phyloP scores from a whole-genome alignment of 768 basidiomycete species.

The Galerina marginata region DNA sequence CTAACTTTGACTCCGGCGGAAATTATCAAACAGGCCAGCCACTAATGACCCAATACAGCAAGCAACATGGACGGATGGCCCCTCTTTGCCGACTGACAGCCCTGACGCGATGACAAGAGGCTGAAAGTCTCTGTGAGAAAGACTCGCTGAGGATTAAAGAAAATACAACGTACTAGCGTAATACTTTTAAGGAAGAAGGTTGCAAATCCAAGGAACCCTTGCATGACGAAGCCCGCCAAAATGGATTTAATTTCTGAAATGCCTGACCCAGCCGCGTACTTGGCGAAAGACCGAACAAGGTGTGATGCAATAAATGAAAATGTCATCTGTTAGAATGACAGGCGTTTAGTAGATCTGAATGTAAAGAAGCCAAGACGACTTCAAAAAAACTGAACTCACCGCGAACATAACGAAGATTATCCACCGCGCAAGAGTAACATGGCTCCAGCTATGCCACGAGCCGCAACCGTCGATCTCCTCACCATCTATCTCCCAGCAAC shows the following conservation, averaged over 20 bases:
- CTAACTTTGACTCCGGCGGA: slow-evolving; percentile 87
- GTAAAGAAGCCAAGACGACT: not conserved
- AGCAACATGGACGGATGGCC: slow-evolving; percentile 96
- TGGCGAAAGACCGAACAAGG: slow-evolving; percentile 87
- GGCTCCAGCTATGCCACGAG: slow-evolving; percentile 93
- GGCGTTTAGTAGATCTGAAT: slow-evolving; percentile 6
- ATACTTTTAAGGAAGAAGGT: slow-evolving; percentile 95
- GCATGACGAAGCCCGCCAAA: slow-evolving; percentile 95
- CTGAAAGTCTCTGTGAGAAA: slow-evolving; percentile 44
- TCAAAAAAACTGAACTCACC: slow-evolving; percentile 51
- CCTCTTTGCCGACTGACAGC: slow-evolving; percentile 96
- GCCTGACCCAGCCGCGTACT: slow-evolving; percentile 96
- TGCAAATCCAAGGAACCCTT: slow-evolving; percentile 88
- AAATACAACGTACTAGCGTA: slow-evolving; percentile 69
- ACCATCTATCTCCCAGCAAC: slow-evolving; percentile 94
- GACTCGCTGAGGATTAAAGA: not conserved
- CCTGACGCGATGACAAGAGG: slow-evolving; percentile 97
- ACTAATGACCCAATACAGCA: slow-evolving; percentile 92
- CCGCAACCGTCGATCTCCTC: slow-evolving; percentile 82
- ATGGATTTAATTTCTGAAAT: slow-evolving; percentile 99
- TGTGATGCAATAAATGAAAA: slow-evolving; percentile 91
- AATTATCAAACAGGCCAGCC: slow-evolving; percentile 82
- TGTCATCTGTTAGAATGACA: slow-evolving; percentile 53
- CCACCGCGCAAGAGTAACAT: slow-evolving; percentile 74
- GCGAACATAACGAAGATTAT: slow-evolving; percentile 88